Percentiles rank a stretch among this genome's conserved stretches.
Conservation (phyloP, 2,329 filamentous ascomycete genomes). For the Ciborinia camelliae region DNA sequence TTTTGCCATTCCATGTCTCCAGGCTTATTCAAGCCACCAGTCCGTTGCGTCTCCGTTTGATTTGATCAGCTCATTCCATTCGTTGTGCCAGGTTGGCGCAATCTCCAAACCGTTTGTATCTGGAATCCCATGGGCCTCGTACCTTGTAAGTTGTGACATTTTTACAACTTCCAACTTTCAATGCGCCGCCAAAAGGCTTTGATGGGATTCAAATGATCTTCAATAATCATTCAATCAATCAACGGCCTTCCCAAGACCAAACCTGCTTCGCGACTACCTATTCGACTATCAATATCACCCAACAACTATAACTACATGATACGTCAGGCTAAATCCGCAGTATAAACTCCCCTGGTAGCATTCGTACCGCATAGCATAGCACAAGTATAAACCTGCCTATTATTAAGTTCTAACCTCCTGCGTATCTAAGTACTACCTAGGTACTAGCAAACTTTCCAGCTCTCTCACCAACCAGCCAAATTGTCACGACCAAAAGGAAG, state of each 20-base stretch:
- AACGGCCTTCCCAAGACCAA: neutral
- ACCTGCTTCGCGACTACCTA: neutral
- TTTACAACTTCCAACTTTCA: neutral
- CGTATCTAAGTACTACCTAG: neutral
- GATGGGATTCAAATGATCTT: neutral
- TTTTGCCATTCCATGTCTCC: conserved; percentile 5
- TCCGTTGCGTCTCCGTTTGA: neutral
- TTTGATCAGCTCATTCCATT: conserved; percentile 1
- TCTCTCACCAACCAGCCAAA: neutral
- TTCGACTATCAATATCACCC: neutral
- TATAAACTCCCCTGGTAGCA: neutral
- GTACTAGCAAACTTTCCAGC: neutral
- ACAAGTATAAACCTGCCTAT: neutral
- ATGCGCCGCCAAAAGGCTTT: neutral
- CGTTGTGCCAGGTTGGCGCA: neutral
- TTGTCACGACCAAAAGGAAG: neutral
- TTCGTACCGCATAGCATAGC: neutral
- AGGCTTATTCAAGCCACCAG: neutral
- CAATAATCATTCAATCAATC: neutral
- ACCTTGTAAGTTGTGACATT: neutral
- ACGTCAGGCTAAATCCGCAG: neutral
- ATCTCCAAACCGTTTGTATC: conserved; percentile 8
- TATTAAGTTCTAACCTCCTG: too few relatives aligned
- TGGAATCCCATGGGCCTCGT: neutral
- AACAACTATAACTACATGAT: neutral